Percentiles rank a stretch among this genome's conserved stretches.
Conservation (phyloP, 352 stramenopile species). For the Phytophthora sp. region DNA sequence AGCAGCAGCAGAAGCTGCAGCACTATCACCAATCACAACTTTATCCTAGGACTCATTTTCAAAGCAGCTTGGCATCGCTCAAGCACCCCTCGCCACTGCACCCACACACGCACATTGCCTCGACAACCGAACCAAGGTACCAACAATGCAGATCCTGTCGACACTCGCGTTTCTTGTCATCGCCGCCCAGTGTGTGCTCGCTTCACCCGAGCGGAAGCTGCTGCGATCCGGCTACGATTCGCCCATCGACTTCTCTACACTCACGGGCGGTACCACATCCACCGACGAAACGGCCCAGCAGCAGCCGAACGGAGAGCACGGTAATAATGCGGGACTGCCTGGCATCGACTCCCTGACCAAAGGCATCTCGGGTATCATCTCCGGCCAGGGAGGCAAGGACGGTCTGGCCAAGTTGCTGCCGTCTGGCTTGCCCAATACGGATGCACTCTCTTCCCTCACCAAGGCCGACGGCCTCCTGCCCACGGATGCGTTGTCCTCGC, state of each 20-base stretch:
- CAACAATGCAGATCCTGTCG: background rate
- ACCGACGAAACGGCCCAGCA: background rate
- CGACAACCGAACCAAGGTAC: background rate
- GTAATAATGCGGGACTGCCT: background rate
- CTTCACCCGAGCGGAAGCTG: background rate
- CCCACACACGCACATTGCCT: too few relatives aligned
- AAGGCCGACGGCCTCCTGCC: too few relatives aligned
- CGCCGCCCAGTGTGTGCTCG: background rate
- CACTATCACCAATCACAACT: too few relatives aligned
- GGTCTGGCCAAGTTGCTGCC: constrained; percentile 1
- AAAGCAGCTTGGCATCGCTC: too few relatives aligned
- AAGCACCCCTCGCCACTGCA: background rate
- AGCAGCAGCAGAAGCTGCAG: too few relatives aligned
- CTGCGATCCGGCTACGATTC: background rate
- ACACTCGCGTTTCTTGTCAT: background rate
- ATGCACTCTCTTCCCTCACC: background rate
- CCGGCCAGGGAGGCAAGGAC: background rate
- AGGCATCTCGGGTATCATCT: background rate
- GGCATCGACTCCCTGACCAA: background rate
- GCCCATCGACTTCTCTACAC: background rate
- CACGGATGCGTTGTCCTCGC: too few relatives aligned
- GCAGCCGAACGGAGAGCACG: background rate
- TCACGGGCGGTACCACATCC: background rate
- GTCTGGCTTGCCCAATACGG: background rate
- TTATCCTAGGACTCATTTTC: too few relatives aligned